A percentile compares a stretch with the other conserved stretches of the same genome.
Conservation (phyloP, 2,329 filamentous ascomycete species). For the Boeremia lycopersici region DNA sequence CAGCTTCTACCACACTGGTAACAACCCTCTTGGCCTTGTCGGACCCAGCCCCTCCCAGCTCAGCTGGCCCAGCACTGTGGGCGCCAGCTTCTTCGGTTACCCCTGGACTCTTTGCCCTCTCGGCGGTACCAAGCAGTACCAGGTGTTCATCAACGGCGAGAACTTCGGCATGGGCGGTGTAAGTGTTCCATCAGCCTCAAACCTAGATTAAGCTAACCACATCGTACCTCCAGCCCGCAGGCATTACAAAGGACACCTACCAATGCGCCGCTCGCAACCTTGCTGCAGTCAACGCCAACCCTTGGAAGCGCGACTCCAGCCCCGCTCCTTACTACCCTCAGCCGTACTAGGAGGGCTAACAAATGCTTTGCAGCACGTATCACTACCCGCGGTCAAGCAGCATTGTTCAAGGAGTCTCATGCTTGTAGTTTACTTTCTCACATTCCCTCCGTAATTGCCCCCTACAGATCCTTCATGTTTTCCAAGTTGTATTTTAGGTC, state of each 20-base stretch:
- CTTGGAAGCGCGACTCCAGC: conserved; percentile 15
- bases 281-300: conserved; percentile 28
- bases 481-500: conserved; percentile 19
- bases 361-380: conserved; percentile 8
- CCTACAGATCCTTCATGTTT: conserved; percentile 15
- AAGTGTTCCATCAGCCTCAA: neutral
- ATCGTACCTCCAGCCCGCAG: conserved; percentile 15
- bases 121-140: conserved; percentile 31
- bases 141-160: conserved; percentile 34
- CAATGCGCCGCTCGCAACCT: conserved; percentile 14
- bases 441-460: conserved; percentile 20
- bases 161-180: conserved; percentile 28
- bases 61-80: conserved; percentile 36
- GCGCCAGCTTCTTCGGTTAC: conserved; percentile 13
- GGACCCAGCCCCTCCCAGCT: conserved; percentile 33
- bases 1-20: conserved; percentile 35
- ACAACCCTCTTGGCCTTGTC: conserved; percentile 32
- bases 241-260: conserved; percentile 17
- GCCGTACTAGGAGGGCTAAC: conserved; percentile 1
- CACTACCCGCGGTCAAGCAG: conserved; percentile 17
- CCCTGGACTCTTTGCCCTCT: conserved; percentile 29
- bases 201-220: conserved; percentile 6
- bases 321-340: conserved; percentile 14
- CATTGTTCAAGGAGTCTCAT: conserved; percentile 18
- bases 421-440: conserved; percentile 18